phyloP scores from a whole-genome alignment of 768 basidiomycete species.

The Daedalea quercina region DNA sequence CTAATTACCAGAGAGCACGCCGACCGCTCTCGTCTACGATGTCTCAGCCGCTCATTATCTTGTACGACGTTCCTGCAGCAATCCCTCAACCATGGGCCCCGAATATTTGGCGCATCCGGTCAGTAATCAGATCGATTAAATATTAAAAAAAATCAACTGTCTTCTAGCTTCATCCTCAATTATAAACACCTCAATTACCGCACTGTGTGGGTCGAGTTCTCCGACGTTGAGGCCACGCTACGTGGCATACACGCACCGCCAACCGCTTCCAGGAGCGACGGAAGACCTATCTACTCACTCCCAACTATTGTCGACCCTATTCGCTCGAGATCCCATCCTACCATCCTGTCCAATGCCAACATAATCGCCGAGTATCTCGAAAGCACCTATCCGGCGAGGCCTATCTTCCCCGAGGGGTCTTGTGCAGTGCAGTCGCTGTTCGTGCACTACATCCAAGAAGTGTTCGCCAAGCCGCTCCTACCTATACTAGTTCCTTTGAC shows the following conservation, averaged over 20 bases:
- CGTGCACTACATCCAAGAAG: slow-evolving; percentile 62
- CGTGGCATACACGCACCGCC: slow-evolving; percentile 55
- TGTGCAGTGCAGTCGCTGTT: slow-evolving; percentile 63
- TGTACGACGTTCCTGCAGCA: slow-evolving; percentile 62
- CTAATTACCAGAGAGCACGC: not conserved
- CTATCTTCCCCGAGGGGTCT: slow-evolving; percentile 65
- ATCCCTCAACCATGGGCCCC: slow-evolving; percentile 70
- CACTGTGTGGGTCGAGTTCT: slow-evolving; percentile 66
- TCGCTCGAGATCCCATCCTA: slow-evolving; percentile 35
- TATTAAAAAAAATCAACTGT: not conserved
- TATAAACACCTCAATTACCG: slow-evolving; percentile 66
- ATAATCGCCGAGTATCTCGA: slow-evolving; percentile 72
- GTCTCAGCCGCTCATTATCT: slow-evolving; percentile 46
- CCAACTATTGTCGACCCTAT: slow-evolving; percentile 63
- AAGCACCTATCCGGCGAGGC: slow-evolving; percentile 56
- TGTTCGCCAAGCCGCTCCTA: slow-evolving; percentile 58
- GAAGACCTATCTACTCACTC: slow-evolving; percentile 57
- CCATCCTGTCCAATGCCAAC: slow-evolving; percentile 52
- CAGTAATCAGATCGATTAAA: slow-evolving; percentile 5
- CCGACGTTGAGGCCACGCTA: slow-evolving; percentile 58
- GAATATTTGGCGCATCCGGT: slow-evolving; percentile 70
- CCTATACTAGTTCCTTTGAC: slow-evolving; percentile 66
- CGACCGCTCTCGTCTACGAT: slow-evolving; percentile 16
- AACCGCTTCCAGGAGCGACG: slow-evolving; percentile 45
- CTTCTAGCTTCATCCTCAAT: slow-evolving; percentile 61